These are phyloP conservation scores for Apiospora arundinis DNA, from an alignment of 2,329 filamentous ascomycete genomes.

Conservation along the genomic window DNA sequence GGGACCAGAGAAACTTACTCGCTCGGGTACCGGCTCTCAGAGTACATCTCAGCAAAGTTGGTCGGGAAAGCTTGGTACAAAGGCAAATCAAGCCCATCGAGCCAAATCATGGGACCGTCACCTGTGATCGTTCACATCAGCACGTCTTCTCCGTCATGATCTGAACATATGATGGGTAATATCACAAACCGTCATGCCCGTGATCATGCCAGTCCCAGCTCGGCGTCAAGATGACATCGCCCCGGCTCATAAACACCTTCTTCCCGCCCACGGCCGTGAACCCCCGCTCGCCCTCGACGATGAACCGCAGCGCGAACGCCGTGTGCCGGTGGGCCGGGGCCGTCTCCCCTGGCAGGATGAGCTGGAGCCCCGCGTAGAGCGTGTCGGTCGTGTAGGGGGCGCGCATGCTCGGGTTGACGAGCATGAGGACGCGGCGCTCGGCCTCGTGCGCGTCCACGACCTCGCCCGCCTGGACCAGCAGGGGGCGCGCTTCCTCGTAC, in stretches of 20 bases:
- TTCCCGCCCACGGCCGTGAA: constrained; percentile 61
- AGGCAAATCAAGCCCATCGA: constrained; percentile 60
- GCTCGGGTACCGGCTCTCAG: constrained; percentile 23
- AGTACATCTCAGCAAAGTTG: constrained; percentile 58
- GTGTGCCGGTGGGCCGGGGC: constrained; percentile 59
- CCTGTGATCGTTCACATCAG: background rate
- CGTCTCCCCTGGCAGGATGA: constrained; percentile 60
- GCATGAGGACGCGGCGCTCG: constrained; percentile 46
- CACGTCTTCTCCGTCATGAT: too few relatives aligned
- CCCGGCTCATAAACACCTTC: constrained; percentile 53
- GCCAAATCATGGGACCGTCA: constrained; percentile 60
- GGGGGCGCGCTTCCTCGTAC: constrained; percentile 41
- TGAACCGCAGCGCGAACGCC: constrained; percentile 61
- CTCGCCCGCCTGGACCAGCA: constrained; percentile 41
- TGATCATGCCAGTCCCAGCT: constrained; percentile 64
- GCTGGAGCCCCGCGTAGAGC: constrained; percentile 59
- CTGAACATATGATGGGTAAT: background rate
- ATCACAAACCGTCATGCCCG: constrained; percentile 53
- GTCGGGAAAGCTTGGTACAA: constrained; percentile 56
- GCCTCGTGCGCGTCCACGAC: constrained; percentile 43
- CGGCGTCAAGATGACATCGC: constrained; percentile 62
- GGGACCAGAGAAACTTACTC: background rate
- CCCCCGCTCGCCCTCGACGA: constrained; percentile 59
- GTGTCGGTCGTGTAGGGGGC: constrained; percentile 61
- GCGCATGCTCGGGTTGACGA: constrained; percentile 40